Evolutionary conservation across 129 eudicot species (phyloP).

Genomic region (Centella asiatica): DNA sequence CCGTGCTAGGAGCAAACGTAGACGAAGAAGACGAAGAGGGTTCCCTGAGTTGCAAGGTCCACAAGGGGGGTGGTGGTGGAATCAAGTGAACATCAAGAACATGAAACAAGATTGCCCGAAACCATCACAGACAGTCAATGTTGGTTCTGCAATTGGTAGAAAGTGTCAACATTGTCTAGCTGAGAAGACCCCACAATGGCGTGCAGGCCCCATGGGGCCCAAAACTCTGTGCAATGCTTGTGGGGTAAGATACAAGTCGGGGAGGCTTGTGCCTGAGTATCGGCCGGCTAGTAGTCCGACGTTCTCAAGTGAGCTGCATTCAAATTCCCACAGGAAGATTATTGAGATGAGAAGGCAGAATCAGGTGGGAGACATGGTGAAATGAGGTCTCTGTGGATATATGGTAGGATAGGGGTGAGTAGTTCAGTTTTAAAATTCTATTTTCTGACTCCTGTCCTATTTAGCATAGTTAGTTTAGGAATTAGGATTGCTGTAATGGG

Average conservation of each 20-base stretch:
- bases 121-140: slow-evolving; percentile 7
- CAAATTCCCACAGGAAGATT: slow-evolving; percentile 75
- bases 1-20: slow-evolving; percentile 49
- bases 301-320: slow-evolving; percentile 52
- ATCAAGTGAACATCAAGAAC: slow-evolving; percentile 21
- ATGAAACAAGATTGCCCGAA: slow-evolving; percentile 5
- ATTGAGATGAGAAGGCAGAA: slow-evolving; percentile 70
- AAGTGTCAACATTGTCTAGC: slow-evolving; percentile 70
- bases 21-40: slow-evolving; percentile 29
- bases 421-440: slow-evolving; percentile 3
- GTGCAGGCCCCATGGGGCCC: slow-evolving; percentile 87
- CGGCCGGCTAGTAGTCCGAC: slow-evolving; percentile 80
- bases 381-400: slow-evolving; percentile 22
- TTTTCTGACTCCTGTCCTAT: slow-evolving; percentile 13
- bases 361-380: slow-evolving; percentile 26
- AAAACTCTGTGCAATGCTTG: slow-evolving; percentile 82
- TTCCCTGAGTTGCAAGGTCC: slow-evolving; percentile 24
- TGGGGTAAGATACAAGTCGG: slow-evolving; percentile 82
- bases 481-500: slow-evolving; percentile 30
- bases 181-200: slow-evolving; percentile 81
- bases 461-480: slow-evolving; percentile 24
- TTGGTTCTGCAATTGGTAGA: slow-evolving; percentile 35
- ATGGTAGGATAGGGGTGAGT: slow-evolving; percentile 30
- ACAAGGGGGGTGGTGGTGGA: slow-evolving; percentile 36
- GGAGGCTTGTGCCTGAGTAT: slow-evolving; percentile 70